phyloP scores from a whole-genome alignment of 2,329 filamentous ascomycete species.

The Monascus ruber region DNA sequence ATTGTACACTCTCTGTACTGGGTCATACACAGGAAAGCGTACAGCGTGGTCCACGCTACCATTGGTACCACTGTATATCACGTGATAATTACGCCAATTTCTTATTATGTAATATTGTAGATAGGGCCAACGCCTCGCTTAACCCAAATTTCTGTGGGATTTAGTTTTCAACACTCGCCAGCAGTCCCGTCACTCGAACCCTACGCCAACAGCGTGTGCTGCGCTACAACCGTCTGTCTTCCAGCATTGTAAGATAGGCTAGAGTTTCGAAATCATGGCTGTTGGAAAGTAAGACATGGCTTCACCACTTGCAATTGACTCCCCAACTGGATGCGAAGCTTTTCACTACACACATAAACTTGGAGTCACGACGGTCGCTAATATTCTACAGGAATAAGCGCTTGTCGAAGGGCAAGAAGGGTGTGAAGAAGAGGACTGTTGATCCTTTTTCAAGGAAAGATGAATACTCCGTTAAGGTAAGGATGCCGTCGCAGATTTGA shows the following conservation, averaged over 20 bases:
- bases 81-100: constrained; percentile 3
- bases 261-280: constrained; percentile 60
- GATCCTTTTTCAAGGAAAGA: constrained; percentile 99
- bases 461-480: constrained; percentile 94
- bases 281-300: constrained; percentile 57
- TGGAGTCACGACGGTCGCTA: constrained; percentile 7
- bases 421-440: constrained; percentile 97
- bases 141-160: constrained; percentile 37
- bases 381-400: constrained; percentile 76
- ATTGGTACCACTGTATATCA: constrained; percentile 1
- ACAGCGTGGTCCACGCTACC: too few species aligned
- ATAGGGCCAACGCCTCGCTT: constrained; percentile 32
- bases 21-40: too few species aligned
- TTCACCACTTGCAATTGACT: background rate
- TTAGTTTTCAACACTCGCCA: constrained; percentile 25
- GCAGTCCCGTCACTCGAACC: constrained; percentile 25
- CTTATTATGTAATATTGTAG: constrained; percentile 17
- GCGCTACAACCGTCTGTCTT: constrained; percentile 33
- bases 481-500: constrained; percentile 10
- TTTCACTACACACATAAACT: constrained; percentile 6
- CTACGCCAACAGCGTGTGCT: constrained; percentile 26
- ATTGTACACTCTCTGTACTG: too few species aligned
- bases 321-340: constrained; percentile 2
- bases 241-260: constrained; percentile 29
- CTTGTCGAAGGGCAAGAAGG: constrained; percentile 99